A percentile compares a stretch with the other conserved stretches of the same genome.
Conservation (phyloP, 495 filamentous ascomycete genomes). For the Thermochaetoides thermophila region DNA sequence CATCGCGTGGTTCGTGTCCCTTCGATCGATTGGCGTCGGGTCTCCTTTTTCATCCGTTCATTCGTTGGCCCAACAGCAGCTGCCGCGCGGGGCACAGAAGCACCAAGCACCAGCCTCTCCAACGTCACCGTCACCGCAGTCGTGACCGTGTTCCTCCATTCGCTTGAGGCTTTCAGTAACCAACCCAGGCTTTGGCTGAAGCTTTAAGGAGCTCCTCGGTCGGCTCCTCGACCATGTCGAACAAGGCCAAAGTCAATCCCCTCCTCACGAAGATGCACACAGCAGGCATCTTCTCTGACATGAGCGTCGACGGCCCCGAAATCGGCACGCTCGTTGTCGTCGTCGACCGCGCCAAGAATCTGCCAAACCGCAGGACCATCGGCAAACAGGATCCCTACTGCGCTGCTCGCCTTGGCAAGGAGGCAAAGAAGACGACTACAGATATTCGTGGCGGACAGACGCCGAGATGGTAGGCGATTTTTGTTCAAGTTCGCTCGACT, state of each 20-base stretch:
- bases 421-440: conserved; percentile 93
- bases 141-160: no score
- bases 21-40: no score
- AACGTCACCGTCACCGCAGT: no score
- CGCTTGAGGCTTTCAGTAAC: no score
- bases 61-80: no score
- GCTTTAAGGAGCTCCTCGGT: no score
- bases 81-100: no score
- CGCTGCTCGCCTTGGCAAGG: conserved; percentile 84
- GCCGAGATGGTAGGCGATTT: conserved; percentile 81
- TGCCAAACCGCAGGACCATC: conserved; percentile 91
- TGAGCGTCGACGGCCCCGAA: conserved; percentile 84
- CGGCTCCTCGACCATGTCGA: conserved; percentile 33
- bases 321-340: conserved; percentile 89
- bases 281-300: conserved; percentile 90
- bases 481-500: no score
- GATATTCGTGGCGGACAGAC: conserved; percentile 93
- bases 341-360: conserved; percentile 85
- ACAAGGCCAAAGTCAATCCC: conserved; percentile 29
- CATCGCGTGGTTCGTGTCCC: no score
- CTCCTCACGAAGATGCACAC: conserved; percentile 48
- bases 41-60: no score
- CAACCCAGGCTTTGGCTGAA: no score
- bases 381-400: conserved; percentile 98
- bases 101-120: no score